phyloP scores from a whole-genome alignment of 768 basidiomycete genomes.

The Omphalotus guepiniiformis region DNA sequence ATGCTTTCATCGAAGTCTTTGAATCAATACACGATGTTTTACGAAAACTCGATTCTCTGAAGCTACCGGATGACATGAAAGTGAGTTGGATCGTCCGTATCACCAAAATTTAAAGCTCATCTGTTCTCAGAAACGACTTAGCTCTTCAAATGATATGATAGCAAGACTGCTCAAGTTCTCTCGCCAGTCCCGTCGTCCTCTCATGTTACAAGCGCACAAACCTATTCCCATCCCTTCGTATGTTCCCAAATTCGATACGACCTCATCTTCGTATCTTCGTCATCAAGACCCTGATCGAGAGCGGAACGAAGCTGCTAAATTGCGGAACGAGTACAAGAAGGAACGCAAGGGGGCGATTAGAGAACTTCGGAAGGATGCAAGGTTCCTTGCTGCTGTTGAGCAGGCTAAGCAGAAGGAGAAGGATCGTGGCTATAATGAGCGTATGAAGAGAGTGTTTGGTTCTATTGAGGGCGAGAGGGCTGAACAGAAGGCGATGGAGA shows the following conservation, averaged over 20 bases:
- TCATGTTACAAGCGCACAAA: conserved; percentile 88
- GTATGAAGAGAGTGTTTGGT: conserved; percentile 79
- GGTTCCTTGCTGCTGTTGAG: conserved; percentile 87
- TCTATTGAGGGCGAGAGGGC: conserved; percentile 84
- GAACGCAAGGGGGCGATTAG: conserved; percentile 96
- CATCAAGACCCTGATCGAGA: conserved; percentile 90
- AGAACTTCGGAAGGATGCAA: conserved; percentile 92
- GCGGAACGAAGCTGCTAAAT: conserved; percentile 79
- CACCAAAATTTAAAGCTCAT: conserved; percentile 2
- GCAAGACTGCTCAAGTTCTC: conserved; percentile 70
- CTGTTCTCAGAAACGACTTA: conserved; percentile 40
- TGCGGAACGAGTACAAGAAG: conserved; percentile 88
- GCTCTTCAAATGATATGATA: conserved; percentile 45
- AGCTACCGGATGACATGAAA: conserved; percentile 48
- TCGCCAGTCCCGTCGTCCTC: conserved; percentile 66
- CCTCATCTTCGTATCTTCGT: conserved; percentile 69
- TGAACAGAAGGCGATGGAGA: conserved; percentile 90
- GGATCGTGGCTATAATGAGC: conserved; percentile 73
- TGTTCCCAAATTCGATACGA: conserved; percentile 87
- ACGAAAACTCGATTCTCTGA: conserved; percentile 41
- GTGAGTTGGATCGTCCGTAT: conserved; percentile 32
- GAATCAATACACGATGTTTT: conserved; percentile 61
- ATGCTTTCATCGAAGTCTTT: conserved; percentile 85
- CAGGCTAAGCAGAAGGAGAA: conserved; percentile 82
- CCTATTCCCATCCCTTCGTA: conserved; percentile 93